phyloP scores from a whole-genome alignment of 2,329 filamentous ascomycete genomes.

The Sclerotinia sclerotiorum region DNA sequence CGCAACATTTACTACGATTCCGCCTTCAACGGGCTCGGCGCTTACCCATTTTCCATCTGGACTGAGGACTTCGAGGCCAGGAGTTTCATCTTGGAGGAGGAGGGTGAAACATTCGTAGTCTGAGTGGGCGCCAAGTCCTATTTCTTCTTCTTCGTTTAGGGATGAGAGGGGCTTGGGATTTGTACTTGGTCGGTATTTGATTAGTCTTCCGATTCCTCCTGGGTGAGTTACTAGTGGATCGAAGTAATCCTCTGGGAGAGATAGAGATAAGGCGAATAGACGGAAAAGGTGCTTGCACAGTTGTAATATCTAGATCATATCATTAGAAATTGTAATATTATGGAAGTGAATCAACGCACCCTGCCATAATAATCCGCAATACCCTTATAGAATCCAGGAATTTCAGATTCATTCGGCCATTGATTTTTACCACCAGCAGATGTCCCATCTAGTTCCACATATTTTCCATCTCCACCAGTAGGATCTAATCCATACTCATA shows the following conservation, averaged over 20 bases:
- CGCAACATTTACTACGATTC: slow-evolving; percentile 53
- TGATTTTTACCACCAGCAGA: slow-evolving; percentile 33
- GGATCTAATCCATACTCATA: slow-evolving; percentile 39
- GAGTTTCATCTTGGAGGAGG: slow-evolving; percentile 52
- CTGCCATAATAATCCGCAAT: slow-evolving; percentile 38
- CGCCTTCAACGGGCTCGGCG: slow-evolving; percentile 47
- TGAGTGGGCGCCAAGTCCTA: slow-evolving; percentile 50
- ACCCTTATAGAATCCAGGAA: slow-evolving; percentile 38
- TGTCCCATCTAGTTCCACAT: slow-evolving; percentile 39
- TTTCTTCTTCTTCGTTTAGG: slow-evolving; percentile 36
- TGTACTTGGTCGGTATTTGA: slow-evolving; percentile 51
- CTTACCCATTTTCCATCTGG: slow-evolving; percentile 47
- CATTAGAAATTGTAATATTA: not conserved
- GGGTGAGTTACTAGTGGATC: slow-evolving; percentile 46
- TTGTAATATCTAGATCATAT: slow-evolving; percentile 34
- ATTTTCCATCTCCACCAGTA: slow-evolving; percentile 38
- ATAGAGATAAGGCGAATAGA: slow-evolving; percentile 44
- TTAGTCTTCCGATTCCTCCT: slow-evolving; percentile 47
- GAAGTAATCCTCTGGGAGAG: slow-evolving; percentile 46
- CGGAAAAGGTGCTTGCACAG: slow-evolving; percentile 44
- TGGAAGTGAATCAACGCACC: slow-evolving; percentile 22
- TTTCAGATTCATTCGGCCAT: slow-evolving; percentile 36
- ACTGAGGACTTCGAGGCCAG: slow-evolving; percentile 54
- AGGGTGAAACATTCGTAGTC: slow-evolving; percentile 59
- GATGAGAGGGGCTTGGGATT: slow-evolving; percentile 36